Evolutionary conservation across 202 grass and related monocot species (phyloP).

Genomic region (Panicum virgatum): DNA sequence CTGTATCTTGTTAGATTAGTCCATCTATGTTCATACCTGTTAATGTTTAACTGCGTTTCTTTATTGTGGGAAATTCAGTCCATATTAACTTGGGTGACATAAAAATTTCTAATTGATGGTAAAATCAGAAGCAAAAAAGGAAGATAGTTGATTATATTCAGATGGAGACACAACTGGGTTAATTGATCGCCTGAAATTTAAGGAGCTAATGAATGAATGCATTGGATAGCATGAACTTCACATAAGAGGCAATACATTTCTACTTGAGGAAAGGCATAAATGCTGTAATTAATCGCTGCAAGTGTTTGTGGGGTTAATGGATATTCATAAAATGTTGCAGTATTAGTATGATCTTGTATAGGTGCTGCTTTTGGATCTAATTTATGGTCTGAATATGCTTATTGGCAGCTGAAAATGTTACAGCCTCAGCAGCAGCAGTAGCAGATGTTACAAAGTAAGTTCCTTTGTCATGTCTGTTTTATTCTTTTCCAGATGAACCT

Average conservation of each 20-base stretch:
- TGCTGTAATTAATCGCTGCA: slow-evolving; percentile 7
- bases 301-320: slow-evolving; percentile 6
- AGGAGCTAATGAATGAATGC: slow-evolving; percentile 22
- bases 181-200: not conserved
- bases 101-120: not conserved
- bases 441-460: slow-evolving; percentile 93
- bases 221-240: slow-evolving; percentile 9
- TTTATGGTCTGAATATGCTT: slow-evolving; percentile 35
- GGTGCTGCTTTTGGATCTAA: slow-evolving; percentile 28
- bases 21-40: slow-evolving; percentile 22
- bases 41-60: slow-evolving; percentile 13
- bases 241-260: not conserved
- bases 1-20: slow-evolving; percentile 3
- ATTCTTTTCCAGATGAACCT: slow-evolving; percentile 27
- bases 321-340: slow-evolving; percentile 19
- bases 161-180: not conserved
- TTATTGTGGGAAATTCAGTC: not conserved
- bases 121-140: slow-evolving; percentile 27
- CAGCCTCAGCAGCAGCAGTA: slow-evolving; percentile 60
- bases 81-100: not conserved
- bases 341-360: not conserved
- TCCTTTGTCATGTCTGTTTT: slow-evolving; percentile 33
- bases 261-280: slow-evolving; percentile 33
- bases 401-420: slow-evolving; percentile 59
- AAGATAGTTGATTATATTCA: slow-evolving; percentile 17